Evolutionary conservation across 805 yeast genomes (phyloP), one percentile per base, ranked within the genome.

Genomic region (Kluyveromyces aestuarii): DNA sequence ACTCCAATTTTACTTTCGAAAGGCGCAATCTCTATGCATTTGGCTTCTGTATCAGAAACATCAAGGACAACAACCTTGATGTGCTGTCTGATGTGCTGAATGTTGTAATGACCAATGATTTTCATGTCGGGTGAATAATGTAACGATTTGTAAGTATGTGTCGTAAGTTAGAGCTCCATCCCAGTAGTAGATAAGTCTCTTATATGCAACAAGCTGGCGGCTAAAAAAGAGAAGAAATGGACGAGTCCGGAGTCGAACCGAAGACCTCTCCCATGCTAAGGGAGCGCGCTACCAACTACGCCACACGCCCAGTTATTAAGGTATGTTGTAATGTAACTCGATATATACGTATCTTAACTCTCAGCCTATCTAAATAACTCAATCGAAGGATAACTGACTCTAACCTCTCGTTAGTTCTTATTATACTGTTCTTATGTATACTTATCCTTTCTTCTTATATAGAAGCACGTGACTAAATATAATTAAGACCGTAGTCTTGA

Each of bases 281-380:
- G 76, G 79, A 75, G 74, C 82, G 82, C 82, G 82, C 82, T 77
- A 78, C 82, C 82, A 77, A 78, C 82, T 79, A 74, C 82, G 82
- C 82, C 82, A 78, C 81, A 77, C 77, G 81, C 82, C 81, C 81
- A 37, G 19, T 41, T n/a, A n/a, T n/a, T n/a, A n/a, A n/a, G n/a
- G n/a, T n/a, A n/a, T 38, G 40, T 38, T 38, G 19, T 5, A 17
- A n/a, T 36, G 38, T 36, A n/a, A n/a, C n/a, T n/a, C n/a, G n/a
- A n/a, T n/a, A n/a, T n/a, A n/a, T n/a, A n/a, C n/a, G n/a, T n/a
- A n/a, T n/a, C n/a, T n/a, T n/a, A n/a, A n/a, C n/a, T n/a, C n/a
- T n/a, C n/a, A n/a, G n/a, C n/a, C n/a, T n/a, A n/a, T n/a, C n/a
- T n/a, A n/a, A n/a, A n/a, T n/a, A n/a, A n/a, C n/a, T n/a, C n/a